Base-by-base conservation (phyloP, 1,284 basidiomycete genomes). In the Sanghuangporus sanghuang region DNA sequence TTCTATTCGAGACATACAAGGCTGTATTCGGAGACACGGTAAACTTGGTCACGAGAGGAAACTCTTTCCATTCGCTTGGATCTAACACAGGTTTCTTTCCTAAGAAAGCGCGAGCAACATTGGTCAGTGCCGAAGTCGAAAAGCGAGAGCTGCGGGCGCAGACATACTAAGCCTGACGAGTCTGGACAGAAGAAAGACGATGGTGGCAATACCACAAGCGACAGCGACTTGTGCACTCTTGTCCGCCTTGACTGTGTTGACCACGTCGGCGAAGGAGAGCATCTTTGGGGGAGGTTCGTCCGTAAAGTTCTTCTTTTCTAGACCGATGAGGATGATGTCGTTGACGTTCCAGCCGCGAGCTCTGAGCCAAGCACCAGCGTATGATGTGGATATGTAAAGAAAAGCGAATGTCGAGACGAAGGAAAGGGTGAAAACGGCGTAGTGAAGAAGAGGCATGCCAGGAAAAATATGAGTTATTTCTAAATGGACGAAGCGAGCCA, bases 1-100 rank as follows among this genome's bases (percentile, higher is more conserved):
- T 12, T 36, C 32, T 21, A 32, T 39, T n/a, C 39, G 18, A 59
- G 27, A 77, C 87, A 67, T 71, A 96, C 92, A 95, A 82, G 65
- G 95, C 95, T 58, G 95, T 97, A 79, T 99, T 99, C 67, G 90
- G 91, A n/a, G 95, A 97, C 65, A 98, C 81, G 69, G 85, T 79
- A 57, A 86, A 89, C 78, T 96, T 97, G 71, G 92, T 83, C 66
- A 81, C 78, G 62, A 99, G 85, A 56, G 89, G 83, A 79, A 93
- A 98, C 66, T 89, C 80, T 72, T 92, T 85, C 89, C 93, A 99
- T 63, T 80, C 78, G 64, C 81, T 81, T 3, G 92, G 84, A 75
- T 92, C 83, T 64, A 97, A 81, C 23, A 87, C 85, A 44, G 90
- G 87, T 65, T 81, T 78, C 52, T 81, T 79, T 69, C 79, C 85